Evolutionary conservation across 1,139 yeast species (phyloP), one percentile per base, ranked within the genome.

Genomic region (Pneumocystis carinii): DNA sequence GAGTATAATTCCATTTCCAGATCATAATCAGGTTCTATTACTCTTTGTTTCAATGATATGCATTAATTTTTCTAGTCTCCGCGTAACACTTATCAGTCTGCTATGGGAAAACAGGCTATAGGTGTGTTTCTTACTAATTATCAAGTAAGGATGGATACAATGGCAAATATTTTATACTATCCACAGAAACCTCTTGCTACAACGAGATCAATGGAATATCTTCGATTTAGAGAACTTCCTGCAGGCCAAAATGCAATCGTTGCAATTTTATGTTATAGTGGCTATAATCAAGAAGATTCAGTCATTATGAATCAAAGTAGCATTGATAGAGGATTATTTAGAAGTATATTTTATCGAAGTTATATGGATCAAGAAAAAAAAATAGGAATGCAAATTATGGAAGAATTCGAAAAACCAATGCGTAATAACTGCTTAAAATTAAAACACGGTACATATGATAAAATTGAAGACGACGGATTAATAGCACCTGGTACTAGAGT

Each of bases 51-150:
- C 55, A 48, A 24, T 48, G 27, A 48, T 24, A 48, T 48, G 12
- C 27, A 24, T 24, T 48, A 48, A 48, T 48, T 48, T 48, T 8
- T 48, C 19, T 48, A 92, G 79, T 90, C 97, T 65, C 98, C 98
- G 66, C 95, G 98, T 84, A 92, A 92, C 75, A 92, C 98, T 6
- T 92, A 92, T 77, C 98, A 92, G 78, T 90, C 96, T 73, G 98
- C 98, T 68, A 92, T 92, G 98, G 98, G 98, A 83, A 92, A 92
- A 76, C 99, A 92, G 78, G 99, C 99, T 66, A 92, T 92, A 98
- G 99, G 99, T 73, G 98, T 94, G n/a, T 90, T 89, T 75, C 81
- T 92, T 72, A 92, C 98, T 4, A 92, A 92, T 73, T 94, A 92
- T 74, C 83, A 87, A 64, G 96, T 90, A 62, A 88, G 99, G 78